Percentiles rank a stretch among this genome's conserved stretches.
These are phyloP conservation scores for Orychophragmus violaceus DNA, from an alignment of 345 rosid genomes.

Conservation along the genomic window DNA sequence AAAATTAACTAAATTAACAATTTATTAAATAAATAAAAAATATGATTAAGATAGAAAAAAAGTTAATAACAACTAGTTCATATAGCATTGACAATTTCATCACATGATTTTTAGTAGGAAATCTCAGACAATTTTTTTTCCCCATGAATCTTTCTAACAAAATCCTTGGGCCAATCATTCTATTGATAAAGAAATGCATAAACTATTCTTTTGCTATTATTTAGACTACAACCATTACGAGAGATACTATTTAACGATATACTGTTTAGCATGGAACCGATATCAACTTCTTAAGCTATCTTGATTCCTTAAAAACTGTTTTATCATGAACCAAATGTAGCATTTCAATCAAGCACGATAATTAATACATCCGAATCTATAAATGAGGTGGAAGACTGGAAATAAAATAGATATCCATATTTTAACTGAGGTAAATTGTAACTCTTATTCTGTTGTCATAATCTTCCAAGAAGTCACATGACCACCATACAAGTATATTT, in stretches of 20 bases:
- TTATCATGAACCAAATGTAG: conserved; percentile 5
- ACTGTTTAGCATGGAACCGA: neutral
- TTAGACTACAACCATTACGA: neutral
- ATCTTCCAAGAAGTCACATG: conserved; percentile 97
- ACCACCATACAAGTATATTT: conserved; percentile 86
- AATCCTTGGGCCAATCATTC: neutral
- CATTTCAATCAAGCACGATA: neutral
- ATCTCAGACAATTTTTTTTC: too few relatives aligned
- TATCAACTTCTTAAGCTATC: neutral
- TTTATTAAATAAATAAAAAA: too few relatives aligned
- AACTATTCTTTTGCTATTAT: neutral
- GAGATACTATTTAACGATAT: neutral
- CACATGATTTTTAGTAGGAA: too few relatives aligned
- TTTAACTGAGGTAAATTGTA: conserved; percentile 75
- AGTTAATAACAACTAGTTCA: too few relatives aligned
- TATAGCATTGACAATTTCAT: too few relatives aligned
- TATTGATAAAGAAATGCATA: neutral
- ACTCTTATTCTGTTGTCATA: conserved; percentile 81
- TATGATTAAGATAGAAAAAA: too few relatives aligned
- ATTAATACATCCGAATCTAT: neutral
- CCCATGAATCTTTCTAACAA: conserved; percentile 56
- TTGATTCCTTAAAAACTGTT: neutral
- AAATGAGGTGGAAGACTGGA: neutral
- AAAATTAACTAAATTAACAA: too few relatives aligned
- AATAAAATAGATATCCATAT: conserved; percentile 31